Base-by-base conservation (phyloP, 192 early-diverging fungal genomes). In the Powellomyces hirtus region DNA sequence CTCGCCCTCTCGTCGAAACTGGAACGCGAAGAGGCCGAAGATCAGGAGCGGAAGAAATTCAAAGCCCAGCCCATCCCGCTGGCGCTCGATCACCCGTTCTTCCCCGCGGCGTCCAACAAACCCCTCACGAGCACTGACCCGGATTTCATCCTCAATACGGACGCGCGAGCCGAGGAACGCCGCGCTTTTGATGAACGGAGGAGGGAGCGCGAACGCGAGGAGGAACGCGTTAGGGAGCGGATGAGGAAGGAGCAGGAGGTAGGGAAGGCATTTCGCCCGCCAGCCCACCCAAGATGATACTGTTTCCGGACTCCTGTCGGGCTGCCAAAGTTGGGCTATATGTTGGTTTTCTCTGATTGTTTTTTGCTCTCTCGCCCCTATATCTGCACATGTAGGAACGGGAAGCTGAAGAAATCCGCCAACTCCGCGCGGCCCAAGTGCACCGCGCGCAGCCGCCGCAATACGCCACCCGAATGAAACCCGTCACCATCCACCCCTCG, bases 151-250 rank as follows among this genome's bases (percentile, higher is more conserved):
- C 70, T 89, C 40, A 68, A 78, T 22, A 83, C 85, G 0, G 86
- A 87, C 61, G 59, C 82, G 59, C 76, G 89, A 49, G 81, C 80
- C 51, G 85, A 89, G 68, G 89, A 89, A 71, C 64, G 89, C n/a
- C 70, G 72, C 33, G 81, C 72, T 38, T 91, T 81, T 72, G 89
- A 91, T 31, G 85, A 86, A 44, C 73, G 77, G 51, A 66, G 31
- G 49, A 74, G 75, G 66, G 73, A 75, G 50, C 78, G 79, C 76
- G 81, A 83, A 62, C 71, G 70, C 34, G 72, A 76, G 62, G 83
- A 88, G 49, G 80, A 86, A 35, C 79, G 81, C 60, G 71, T 76
- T 59, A 77, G 81, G 64, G 79, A 85, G 72, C 61, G 61, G 11
- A 68, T 73, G 62, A 69, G 72, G 61, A 71, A 83, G 64, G 79